Base-by-base conservation (phyloP, 78 protist genomes). In the Planoprotostelium fungivorum region DNA sequence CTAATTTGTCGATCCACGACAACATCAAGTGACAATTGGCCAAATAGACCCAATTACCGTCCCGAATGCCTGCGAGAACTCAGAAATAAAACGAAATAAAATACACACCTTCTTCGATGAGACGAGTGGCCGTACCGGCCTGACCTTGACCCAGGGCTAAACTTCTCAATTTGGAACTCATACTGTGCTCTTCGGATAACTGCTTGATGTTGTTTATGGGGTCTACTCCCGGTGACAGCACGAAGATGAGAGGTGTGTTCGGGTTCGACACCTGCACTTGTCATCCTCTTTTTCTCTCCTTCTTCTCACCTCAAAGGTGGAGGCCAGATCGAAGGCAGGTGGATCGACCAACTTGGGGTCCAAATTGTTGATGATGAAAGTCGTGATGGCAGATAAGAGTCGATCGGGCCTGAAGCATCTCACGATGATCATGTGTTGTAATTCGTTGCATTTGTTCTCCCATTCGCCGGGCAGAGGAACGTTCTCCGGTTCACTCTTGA, bases 61-160 rank as follows among this genome's bases (percentile, higher is more conserved):
- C 38, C 36, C 95, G 73, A 51, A 51, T 51, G 5, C 73, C 73
- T 51, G 96, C 38, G 36, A 38, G 73, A 51, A 25, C 31, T 51
- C 73, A 51, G 83, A 97, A 91, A 84, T 38, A 51, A 31, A 88
- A 89, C 1, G 36, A 36, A 37, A 87, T 89, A 28, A 84, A 92
- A 63, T 34, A 0, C 92, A 98, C 5, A 86, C 93, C n/a, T 34
- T 0, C 86, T 97, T 95, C 93, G 94, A 28, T 28, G 36, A 86
- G 93, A 94, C 96, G 35, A 97, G 98, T 0, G 73, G 86, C 37
- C 93, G 95, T 51, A 25, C 73, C 73, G 1, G 97, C 99, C 84
- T 98, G 99, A 16, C 99, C 99, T 90, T 96, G 98, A 29, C 99
- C 99, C 36, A 96, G 95, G 34, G 98, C 96, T 23, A 97, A 85